These are phyloP conservation scores for Boletales sp. DNA, from an alignment of 768 basidiomycete species.

Conservation along the genomic window DNA sequence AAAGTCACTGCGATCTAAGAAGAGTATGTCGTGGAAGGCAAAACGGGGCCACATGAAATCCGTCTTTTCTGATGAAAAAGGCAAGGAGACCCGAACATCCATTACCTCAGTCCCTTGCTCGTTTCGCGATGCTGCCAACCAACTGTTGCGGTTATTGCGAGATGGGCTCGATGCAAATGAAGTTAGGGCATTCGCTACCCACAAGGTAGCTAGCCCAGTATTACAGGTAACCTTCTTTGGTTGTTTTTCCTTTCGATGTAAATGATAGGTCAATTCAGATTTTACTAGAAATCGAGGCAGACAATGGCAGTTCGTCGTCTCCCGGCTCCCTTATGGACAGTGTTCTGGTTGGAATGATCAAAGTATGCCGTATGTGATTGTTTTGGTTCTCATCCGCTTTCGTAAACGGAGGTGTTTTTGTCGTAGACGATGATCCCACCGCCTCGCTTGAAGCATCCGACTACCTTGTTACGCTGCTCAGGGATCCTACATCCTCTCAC, in stretches of 20 bases:
- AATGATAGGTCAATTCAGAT: constrained; percentile 45
- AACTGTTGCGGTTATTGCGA: constrained; percentile 50
- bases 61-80: constrained; percentile 53
- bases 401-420: constrained; percentile 2
- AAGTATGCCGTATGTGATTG: constrained; percentile 51
- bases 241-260: constrained; percentile 6
- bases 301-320: constrained; percentile 53
- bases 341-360: constrained; percentile 72
- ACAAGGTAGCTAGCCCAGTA: constrained; percentile 73
- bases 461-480: constrained; percentile 76
- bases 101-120: constrained; percentile 37
- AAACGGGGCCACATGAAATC: constrained; percentile 80
- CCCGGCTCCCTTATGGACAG: constrained; percentile 78
- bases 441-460: constrained; percentile 55
- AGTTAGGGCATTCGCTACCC: constrained; percentile 70
- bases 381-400: background rate
- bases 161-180: constrained; percentile 63
- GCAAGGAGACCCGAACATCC: constrained; percentile 31
- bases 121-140: constrained; percentile 44
- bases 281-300: constrained; percentile 78
- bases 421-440: constrained; percentile 38
- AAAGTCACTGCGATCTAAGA: constrained; percentile 71
- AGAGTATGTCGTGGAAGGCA: constrained; percentile 78
- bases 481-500: constrained; percentile 87
- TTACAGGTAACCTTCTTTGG: constrained; percentile 51